Percentiles rank a stretch among this genome's conserved stretches.
These are phyloP conservation scores for Leccinum pellstonianum DNA, from an alignment of 768 basidiomycete species.

Conservation along the genomic window DNA sequence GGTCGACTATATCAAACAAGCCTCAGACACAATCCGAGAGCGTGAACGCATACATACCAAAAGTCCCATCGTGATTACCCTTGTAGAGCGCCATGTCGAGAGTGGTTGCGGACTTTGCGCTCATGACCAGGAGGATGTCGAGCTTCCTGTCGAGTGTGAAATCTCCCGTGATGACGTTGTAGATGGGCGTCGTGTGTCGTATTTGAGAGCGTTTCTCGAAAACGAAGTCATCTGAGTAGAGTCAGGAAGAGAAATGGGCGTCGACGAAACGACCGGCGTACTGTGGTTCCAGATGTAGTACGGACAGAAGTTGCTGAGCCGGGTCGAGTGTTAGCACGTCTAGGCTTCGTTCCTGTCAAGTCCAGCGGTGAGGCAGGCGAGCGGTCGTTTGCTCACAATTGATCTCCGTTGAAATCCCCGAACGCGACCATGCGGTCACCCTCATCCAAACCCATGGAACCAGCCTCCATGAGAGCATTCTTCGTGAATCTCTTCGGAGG, in stretches of 20 bases:
- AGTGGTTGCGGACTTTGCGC: constrained; percentile 48
- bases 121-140: constrained; percentile 90
- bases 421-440: constrained; percentile 79
- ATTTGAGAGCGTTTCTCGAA: constrained; percentile 54
- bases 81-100: constrained; percentile 72
- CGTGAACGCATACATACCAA: constrained; percentile 46
- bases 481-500: constrained; percentile 80
- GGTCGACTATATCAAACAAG: constrained; percentile 22
- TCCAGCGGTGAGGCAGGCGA: not conserved
- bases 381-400: constrained; percentile 61
- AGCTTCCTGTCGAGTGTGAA: constrained; percentile 90
- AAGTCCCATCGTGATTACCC: constrained; percentile 59
- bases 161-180: constrained; percentile 90
- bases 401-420: constrained; percentile 95
- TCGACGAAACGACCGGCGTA: constrained; percentile 31
- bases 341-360: constrained; percentile 45
- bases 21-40: not conserved
- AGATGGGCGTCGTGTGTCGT: constrained; percentile 54
- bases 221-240: constrained; percentile 51
- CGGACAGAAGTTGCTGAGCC: constrained; percentile 74
- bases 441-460: constrained; percentile 72
- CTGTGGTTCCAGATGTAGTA: constrained; percentile 85
- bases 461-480: constrained; percentile 78
- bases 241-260: constrained; percentile 5
- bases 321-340: constrained; percentile 75